Conservation (phyloP, 305 asterid genomes). For the Fraxinus angustifolia region DNA sequence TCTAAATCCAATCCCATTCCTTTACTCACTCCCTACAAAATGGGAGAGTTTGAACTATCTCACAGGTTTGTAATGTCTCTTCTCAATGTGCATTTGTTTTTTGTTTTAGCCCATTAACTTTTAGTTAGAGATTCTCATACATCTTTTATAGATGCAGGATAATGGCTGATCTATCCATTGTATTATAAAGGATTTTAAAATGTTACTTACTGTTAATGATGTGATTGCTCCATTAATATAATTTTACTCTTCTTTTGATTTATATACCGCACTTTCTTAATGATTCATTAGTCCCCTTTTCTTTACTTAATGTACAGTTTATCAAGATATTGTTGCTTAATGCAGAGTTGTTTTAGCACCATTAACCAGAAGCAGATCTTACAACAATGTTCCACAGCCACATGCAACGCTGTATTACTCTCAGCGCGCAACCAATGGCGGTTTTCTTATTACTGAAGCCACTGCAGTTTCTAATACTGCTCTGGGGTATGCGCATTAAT, state of each 20-base stretch:
- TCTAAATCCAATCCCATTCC: slow-evolving; percentile 6
- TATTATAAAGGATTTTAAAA: too few species aligned
- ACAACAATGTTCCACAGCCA: slow-evolving; percentile 20
- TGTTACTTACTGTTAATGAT: neutral
- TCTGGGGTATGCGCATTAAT: neutral
- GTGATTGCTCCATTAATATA: neutral
- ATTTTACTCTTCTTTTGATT: neutral
- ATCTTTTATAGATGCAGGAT: neutral
- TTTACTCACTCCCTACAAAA: slow-evolving; percentile 19
- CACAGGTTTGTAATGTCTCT: slow-evolving; percentile 17
- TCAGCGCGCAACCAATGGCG: slow-evolving; percentile 17
- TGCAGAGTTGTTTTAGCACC: slow-evolving; percentile 19
- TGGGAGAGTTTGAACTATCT: slow-evolving; percentile 17
- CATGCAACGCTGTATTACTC: slow-evolving; percentile 18
- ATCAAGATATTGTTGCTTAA: neutral
- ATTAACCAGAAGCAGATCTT: slow-evolving; percentile 14
- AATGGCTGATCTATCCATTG: neutral
- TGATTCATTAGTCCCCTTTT: neutral
- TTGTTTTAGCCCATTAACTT: neutral
- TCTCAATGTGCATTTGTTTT: neutral
- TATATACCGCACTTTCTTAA: neutral
- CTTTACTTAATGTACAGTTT: neutral
- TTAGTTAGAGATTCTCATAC: neutral
- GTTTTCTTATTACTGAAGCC: slow-evolving; percentile 18
- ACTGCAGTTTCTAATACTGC: slow-evolving; percentile 3